A percentile compares a stretch with the other conserved stretches of the same genome.
phyloP scores from a whole-genome alignment of 768 basidiomycete species.

The Hysterangium stoloniferum region DNA sequence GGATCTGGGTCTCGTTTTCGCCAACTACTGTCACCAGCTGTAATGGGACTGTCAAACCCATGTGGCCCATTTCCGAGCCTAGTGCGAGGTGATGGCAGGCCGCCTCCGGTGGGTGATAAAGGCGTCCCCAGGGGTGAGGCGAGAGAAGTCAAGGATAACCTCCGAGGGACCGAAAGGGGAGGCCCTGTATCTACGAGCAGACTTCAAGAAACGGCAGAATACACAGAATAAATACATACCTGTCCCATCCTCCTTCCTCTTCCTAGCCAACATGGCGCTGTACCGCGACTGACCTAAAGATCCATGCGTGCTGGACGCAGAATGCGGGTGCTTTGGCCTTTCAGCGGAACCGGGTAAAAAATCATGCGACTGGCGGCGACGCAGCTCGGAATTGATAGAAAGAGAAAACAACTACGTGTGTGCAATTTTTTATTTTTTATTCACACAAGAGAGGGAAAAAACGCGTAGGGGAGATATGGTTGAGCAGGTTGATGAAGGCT shows the following conservation, averaged over 20 bases:
- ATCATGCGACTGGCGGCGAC: constrained; percentile 77
- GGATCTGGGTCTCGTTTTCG: constrained; percentile 2
- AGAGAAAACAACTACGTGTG: constrained; percentile 65
- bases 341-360: constrained; percentile 53
- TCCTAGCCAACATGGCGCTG: constrained; percentile 46
- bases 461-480: constrained; percentile 1
- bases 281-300: constrained; percentile 59
- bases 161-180: constrained; percentile 48
- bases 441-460: background rate
- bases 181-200: constrained; percentile 27
- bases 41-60: constrained; percentile 68
- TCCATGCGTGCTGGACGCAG: constrained; percentile 37
- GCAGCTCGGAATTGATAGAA: constrained; percentile 79
- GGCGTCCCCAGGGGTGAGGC: constrained; percentile 5
- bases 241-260: constrained; percentile 51
- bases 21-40: constrained; percentile 38
- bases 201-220: constrained; percentile 9
- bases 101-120: constrained; percentile 35
- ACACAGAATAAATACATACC: constrained; percentile 33
- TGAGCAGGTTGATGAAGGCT: background rate
- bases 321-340: constrained; percentile 49
- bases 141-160: constrained; percentile 52
- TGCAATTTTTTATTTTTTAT: too few relatives aligned
- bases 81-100: constrained; percentile 56
- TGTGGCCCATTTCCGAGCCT: constrained; percentile 45